A percentile compares a stretch with the other conserved stretches of the same genome.
Evolutionary conservation across 2,329 filamentous ascomycete genomes (phyloP).

Genomic region (Microcyclospora tardicrescens): DNA sequence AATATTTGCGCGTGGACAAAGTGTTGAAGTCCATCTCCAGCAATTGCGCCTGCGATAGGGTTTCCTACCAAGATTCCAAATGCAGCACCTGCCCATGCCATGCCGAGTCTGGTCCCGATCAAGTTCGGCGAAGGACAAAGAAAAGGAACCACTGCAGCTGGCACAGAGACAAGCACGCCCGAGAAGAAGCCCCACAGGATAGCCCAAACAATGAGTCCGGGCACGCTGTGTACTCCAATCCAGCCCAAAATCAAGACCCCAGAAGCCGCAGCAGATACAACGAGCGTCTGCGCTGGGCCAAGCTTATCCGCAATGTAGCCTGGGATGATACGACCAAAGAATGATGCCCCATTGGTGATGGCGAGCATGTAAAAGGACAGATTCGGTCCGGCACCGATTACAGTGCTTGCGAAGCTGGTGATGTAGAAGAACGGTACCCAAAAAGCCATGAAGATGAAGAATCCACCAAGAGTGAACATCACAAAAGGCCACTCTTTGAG

Average conservation of each 20-base stretch:
- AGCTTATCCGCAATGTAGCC: slow-evolving; percentile 36
- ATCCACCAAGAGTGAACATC: slow-evolving; percentile 20
- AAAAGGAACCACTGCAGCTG: slow-evolving; percentile 30
- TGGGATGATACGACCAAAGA: slow-evolving; percentile 39
- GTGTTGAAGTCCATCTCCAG: slow-evolving; percentile 2
- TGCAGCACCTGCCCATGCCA: slow-evolving; percentile 33
- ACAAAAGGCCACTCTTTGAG: slow-evolving; percentile 29
- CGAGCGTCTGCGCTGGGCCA: slow-evolving; percentile 43
- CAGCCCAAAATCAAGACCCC: slow-evolving; percentile 42
- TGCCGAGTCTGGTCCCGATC: slow-evolving; percentile 34
- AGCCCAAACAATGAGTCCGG: slow-evolving; percentile 30
- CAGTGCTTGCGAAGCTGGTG: slow-evolving; percentile 23
- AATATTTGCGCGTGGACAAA: slow-evolving; percentile 21
- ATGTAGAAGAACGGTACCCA: slow-evolving; percentile 32
- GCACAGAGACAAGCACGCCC: slow-evolving; percentile 33
- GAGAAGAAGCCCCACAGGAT: slow-evolving; percentile 33
- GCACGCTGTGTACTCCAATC: slow-evolving; percentile 34
- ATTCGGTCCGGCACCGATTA: slow-evolving; percentile 31
- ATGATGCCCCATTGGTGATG: slow-evolving; percentile 43
- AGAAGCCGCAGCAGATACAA: slow-evolving; percentile 34
- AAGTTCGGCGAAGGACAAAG: slow-evolving; percentile 35
- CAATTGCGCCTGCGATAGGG: slow-evolving; percentile 33
- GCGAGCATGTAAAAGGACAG: slow-evolving; percentile 43
- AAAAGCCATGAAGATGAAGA: slow-evolving; percentile 22
- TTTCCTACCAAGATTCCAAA: slow-evolving; percentile 32